Conservation (phyloP, 352 stramenopile species). For the Pythium myriotylum region DNA sequence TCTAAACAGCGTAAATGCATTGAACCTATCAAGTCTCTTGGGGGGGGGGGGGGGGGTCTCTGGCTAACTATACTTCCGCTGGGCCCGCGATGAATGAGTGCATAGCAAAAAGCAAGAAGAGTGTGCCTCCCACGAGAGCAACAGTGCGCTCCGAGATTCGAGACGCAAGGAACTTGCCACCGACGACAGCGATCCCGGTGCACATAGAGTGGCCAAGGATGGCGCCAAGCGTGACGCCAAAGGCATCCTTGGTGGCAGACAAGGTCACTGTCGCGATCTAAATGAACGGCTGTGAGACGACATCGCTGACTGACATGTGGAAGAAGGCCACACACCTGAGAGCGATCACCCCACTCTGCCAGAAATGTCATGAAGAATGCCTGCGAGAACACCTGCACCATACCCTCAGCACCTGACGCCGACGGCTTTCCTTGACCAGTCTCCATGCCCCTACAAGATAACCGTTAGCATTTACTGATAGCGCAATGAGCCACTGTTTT, state of each 20-base stretch:
- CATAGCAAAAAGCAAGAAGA: slow-evolving; percentile 98
- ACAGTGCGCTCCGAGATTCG: slow-evolving; percentile 98
- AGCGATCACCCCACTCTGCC: slow-evolving; percentile 98
- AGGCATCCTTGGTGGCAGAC: slow-evolving; percentile 94
- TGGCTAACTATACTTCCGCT: slow-evolving; percentile 17
- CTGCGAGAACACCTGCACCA: slow-evolving; percentile 92
- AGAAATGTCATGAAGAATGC: slow-evolving; percentile 98
- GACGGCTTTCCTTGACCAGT: slow-evolving; percentile 29
- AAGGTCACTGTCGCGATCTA: slow-evolving; percentile 98
- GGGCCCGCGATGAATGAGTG: slow-evolving; percentile 94
- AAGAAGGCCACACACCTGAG: slow-evolving; percentile 53
- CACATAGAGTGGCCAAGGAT: slow-evolving; percentile 98
- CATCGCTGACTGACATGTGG: background rate
- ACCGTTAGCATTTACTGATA: background rate
- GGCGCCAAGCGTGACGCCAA: slow-evolving; percentile 95
- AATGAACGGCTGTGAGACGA: background rate
- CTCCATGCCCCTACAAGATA: slow-evolving; percentile 30
- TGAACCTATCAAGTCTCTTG: background rate
- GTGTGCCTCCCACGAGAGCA: slow-evolving; percentile 92
- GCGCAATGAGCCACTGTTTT: background rate
- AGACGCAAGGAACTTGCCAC: slow-evolving; percentile 97
- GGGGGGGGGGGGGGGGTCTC: too few relatives aligned
- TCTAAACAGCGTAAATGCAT: background rate
- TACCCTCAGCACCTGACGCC: slow-evolving; percentile 39
- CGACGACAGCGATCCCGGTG: slow-evolving; percentile 97